Conservation (phyloP, 305 asterid species). For the Fraxinus albicans region DNA sequence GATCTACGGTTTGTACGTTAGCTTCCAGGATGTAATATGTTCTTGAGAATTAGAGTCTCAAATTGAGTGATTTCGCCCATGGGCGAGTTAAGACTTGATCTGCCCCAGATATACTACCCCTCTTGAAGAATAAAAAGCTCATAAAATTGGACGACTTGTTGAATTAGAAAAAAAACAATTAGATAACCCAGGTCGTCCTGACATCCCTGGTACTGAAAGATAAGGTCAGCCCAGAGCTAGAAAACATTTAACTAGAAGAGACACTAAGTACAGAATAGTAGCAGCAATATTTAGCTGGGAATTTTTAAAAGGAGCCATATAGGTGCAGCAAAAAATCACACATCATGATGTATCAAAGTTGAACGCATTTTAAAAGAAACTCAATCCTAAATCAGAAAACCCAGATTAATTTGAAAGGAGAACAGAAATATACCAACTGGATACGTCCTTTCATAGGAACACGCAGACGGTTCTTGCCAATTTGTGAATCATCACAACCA, state of each 20-base stretch:
- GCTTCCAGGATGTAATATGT: not conserved
- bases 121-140: not conserved
- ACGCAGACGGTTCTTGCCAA: slow-evolving; percentile 49
- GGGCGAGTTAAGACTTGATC: not conserved
- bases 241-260: slow-evolving; percentile 5
- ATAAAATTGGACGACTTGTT: not conserved
- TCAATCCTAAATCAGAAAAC: not conserved
- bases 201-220: not conserved
- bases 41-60: not conserved
- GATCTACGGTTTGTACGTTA: not conserved
- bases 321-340: slow-evolving; percentile 6
- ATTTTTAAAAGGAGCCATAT: not conserved
- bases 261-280: not conserved
- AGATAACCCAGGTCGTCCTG: not conserved
- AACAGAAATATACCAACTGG: slow-evolving; percentile 60
- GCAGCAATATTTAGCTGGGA: not conserved
- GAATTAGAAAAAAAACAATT: not conserved
- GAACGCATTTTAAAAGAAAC: not conserved
- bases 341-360: not conserved
- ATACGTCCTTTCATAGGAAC: slow-evolving; percentile 83
- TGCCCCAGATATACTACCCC: not conserved
- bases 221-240: not conserved
- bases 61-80: not conserved
- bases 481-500: slow-evolving; percentile 34
- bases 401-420: slow-evolving; percentile 11